Conservation (phyloP, 441 rosid species). For the Adansonia gregorii region DNA sequence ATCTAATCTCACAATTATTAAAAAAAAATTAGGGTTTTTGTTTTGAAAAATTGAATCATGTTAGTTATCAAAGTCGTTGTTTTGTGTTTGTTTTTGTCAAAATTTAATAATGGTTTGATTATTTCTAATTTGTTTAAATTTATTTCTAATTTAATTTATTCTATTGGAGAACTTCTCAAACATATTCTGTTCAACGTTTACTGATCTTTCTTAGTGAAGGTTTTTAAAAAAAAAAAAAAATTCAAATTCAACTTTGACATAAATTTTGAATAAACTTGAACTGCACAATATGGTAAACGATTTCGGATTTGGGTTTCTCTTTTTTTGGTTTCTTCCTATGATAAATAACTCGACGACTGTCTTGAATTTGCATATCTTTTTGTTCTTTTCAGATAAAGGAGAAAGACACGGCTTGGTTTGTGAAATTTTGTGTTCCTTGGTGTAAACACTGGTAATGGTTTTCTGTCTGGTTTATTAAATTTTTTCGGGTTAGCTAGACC, state of each 20-base stretch:
- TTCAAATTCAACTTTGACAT: not conserved
- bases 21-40: not conserved
- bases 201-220: not conserved
- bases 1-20: not conserved
- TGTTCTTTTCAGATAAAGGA: constrained; percentile 69
- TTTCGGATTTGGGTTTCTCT: not conserved
- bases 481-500: not conserved
- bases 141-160: not conserved
- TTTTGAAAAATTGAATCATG: not conserved
- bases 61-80: not conserved
- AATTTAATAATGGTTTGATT: not conserved
- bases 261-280: not conserved
- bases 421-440: constrained; percentile 97
- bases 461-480: not conserved
- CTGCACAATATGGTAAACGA: not conserved
- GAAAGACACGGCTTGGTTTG: constrained; percentile 95
- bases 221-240: too few relatives aligned
- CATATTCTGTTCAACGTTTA: not conserved
- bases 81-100: not conserved
- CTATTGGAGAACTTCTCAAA: not conserved
- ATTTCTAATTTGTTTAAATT: not conserved
- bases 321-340: not conserved
- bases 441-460: constrained; percentile 89
- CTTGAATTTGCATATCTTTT: not conserved
- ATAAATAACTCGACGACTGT: constrained; percentile 2